Evolutionary conservation across 352 stramenopile species (phyloP).

Genomic region (Globisporangium cylindrosporum): DNA sequence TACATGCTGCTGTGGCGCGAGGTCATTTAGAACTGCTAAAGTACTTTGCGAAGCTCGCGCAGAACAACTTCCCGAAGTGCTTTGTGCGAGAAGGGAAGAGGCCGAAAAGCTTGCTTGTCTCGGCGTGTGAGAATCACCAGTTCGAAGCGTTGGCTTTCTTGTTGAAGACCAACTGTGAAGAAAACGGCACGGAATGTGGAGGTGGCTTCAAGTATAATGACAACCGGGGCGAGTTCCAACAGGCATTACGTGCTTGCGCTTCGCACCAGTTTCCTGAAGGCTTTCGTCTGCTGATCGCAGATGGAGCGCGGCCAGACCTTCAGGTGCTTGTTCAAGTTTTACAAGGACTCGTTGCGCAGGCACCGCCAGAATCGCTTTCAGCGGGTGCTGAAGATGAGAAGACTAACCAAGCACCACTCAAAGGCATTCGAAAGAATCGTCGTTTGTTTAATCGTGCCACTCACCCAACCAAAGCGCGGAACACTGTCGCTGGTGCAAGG

Average conservation of each 20-base stretch:
- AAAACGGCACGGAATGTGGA: conserved; percentile 15
- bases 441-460: not conserved
- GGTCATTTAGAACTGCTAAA: conserved; percentile 42
- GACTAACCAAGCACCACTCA: not conserved
- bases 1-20: conserved; percentile 49
- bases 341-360: conserved; percentile 23
- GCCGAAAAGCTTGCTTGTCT: conserved; percentile 42
- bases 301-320: conserved; percentile 32
- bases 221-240: conserved; percentile 42
- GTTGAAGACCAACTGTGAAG: conserved; percentile 14
- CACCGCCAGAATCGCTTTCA: not conserved
- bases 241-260: conserved; percentile 34
- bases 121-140: conserved; percentile 36
- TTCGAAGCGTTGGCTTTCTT: conserved; percentile 37
- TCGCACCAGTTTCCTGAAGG: conserved; percentile 37
- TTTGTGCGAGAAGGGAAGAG: conserved; percentile 39
- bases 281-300: conserved; percentile 32
- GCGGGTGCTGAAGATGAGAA: not conserved
- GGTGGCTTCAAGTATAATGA: conserved; percentile 38
- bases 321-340: conserved; percentile 31
- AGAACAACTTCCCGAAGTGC: conserved; percentile 42
- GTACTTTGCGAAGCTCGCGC: conserved; percentile 37
- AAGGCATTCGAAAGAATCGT: not conserved
- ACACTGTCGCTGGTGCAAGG: conserved; percentile 11
- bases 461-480: not conserved